Percentiles rank a stretch among this genome's conserved stretches.
Evolutionary conservation across 306 rosid species (phyloP).

Genomic region (Dryas octopetala): DNA sequence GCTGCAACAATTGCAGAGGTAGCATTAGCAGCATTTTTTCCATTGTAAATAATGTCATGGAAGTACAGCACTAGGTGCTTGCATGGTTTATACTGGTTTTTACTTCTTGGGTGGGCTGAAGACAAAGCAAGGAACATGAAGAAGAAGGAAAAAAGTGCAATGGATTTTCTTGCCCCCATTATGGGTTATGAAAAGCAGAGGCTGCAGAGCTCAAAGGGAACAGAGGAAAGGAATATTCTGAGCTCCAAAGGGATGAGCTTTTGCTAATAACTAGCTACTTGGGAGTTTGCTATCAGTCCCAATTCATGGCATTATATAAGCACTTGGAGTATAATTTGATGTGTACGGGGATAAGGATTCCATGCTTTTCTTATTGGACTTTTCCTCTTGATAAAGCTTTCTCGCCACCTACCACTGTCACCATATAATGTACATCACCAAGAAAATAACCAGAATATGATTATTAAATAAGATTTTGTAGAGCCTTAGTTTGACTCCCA

Average conservation of each 20-base stretch:
- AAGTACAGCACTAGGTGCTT: slow-evolving; percentile 53
- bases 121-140: slow-evolving; percentile 26
- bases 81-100: slow-evolving; percentile 46
- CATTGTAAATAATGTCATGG: slow-evolving; percentile 72
- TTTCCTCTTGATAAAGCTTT: background rate
- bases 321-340: background rate
- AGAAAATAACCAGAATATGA: background rate
- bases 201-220: background rate
- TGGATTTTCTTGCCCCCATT: slow-evolving; percentile 36
- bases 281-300: background rate
- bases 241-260: too few relatives aligned
- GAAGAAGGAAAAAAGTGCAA: slow-evolving; percentile 21
- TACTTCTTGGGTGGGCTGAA: slow-evolving; percentile 36
- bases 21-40: slow-evolving; percentile 57
- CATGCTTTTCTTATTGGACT: background rate
- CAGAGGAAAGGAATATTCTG: too few relatives aligned
- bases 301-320: background rate
- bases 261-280: background rate
- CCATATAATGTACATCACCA: background rate
- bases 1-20: slow-evolving; percentile 74
- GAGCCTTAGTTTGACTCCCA: slow-evolving; percentile 8
- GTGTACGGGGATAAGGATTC: background rate
- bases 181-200: background rate
- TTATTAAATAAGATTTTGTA: background rate
- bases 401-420: background rate